Percentiles rank a stretch among this genome's conserved stretches.
Conservation (phyloP, 73 alveolate species). For the Blepharisma japonicum region DNA sequence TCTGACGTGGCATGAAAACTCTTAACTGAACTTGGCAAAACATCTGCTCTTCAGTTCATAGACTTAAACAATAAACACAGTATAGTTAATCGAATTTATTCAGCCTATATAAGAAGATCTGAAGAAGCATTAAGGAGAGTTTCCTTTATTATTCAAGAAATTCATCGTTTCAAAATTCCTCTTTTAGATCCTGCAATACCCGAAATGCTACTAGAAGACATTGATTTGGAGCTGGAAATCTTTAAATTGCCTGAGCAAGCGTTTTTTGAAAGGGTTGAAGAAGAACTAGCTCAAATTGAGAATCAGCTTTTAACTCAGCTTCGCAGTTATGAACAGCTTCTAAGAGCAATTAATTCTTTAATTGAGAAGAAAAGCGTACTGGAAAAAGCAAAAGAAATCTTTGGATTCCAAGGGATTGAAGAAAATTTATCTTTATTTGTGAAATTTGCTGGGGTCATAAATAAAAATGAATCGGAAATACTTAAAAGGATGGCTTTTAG, state of each 20-base stretch:
- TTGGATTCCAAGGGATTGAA: constrained; percentile 12
- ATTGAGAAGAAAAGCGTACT: constrained; percentile 23
- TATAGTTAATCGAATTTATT: neutral
- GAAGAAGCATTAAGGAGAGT: neutral
- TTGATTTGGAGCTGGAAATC: neutral
- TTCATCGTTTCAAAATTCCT: neutral
- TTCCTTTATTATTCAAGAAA: neutral
- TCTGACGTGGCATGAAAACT: neutral
- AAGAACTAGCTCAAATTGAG: constrained; percentile 21
- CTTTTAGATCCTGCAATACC: neutral
- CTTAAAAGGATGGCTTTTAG: constrained; percentile 32
- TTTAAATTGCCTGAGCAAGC: constrained; percentile 29
- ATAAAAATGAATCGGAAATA: constrained; percentile 20
- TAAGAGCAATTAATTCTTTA: neutral
- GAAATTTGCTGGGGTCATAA: constrained; percentile 30
- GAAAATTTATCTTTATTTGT: constrained; percentile 35
- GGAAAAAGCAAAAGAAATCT: neutral
- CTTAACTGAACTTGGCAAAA: neutral
- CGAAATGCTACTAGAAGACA: neutral
- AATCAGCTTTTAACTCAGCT: constrained; percentile 13
- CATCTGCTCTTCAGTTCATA: neutral
- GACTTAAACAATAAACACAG: neutral
- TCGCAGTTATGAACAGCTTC: constrained; percentile 27
- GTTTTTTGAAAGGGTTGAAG: constrained; percentile 33
- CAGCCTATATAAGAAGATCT: neutral